Conservation (phyloP, 495 filamentous ascomycete genomes). For the Xylaria cubensis region DNA sequence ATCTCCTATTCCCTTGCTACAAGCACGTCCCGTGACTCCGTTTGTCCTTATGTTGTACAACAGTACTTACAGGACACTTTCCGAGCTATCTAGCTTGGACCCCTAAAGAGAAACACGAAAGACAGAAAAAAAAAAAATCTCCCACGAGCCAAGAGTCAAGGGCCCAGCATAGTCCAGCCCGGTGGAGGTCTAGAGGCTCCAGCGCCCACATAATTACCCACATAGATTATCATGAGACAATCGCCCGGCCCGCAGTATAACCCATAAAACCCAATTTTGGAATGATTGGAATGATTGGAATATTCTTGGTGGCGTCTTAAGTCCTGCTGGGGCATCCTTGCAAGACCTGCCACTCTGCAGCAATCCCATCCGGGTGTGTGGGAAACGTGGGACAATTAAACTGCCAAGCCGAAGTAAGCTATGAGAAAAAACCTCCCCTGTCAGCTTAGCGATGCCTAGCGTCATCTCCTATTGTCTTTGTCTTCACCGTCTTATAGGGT, state of each 20-base stretch:
- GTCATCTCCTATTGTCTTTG: neutral
- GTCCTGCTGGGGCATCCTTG: neutral
- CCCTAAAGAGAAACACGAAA: constrained; percentile 9
- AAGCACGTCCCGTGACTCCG: constrained; percentile 3
- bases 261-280: constrained; percentile 23
- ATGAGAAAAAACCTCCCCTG: constrained; percentile 6
- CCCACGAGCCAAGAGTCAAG: constrained; percentile 23
- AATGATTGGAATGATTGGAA: constrained; percentile 5
- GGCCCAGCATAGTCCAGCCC: constrained; percentile 11
- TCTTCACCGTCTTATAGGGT: constrained; percentile 1
- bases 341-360: constrained; percentile 20
- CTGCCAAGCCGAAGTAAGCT: constrained; percentile 15
- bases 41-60: neutral
- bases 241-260: neutral
- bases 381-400: constrained; percentile 1
- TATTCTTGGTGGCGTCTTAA: neutral
- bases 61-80: neutral
- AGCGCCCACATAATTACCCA: constrained; percentile 17
- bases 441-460: constrained; percentile 10
- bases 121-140: constrained; percentile 3
- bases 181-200: constrained; percentile 20
- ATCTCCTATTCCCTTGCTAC: neutral
- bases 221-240: constrained; percentile 22
- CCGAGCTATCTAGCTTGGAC: neutral
- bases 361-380: constrained; percentile 16